Base-by-base conservation (phyloP, 768 basidiomycete genomes). In the Dictyophora rubrovolvata region DNA sequence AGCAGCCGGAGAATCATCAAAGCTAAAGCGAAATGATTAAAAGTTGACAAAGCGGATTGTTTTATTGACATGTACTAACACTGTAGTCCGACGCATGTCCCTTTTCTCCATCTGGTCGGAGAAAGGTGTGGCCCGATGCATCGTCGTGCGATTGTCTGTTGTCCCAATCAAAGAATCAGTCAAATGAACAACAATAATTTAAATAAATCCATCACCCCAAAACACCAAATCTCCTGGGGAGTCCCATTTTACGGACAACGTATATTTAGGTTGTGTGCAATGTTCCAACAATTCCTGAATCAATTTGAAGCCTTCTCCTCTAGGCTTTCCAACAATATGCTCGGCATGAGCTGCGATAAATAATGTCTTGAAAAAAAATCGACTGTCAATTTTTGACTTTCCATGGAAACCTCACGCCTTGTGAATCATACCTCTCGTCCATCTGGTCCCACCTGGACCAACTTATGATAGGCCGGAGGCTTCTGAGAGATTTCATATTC, bases 41-140 rank as follows among this genome's bases (percentile, higher is more conserved):
- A 51, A 22, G 2, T 14, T 22, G 3, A 51, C 2, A 5, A 33
- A 35, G 8, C 14, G 4, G 28, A 35, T 20, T 34, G 9, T 10
- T 10, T 20, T 23, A 21, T 22, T 16, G 2, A 51, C 3, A 42
- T 42, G 16, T 2, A 22, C 50, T 54, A 17, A 65, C 18, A 65
- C 64, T 14, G 63, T 65, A 21, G 64, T 65, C 20, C 64, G 48
- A n/a, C 64, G 54, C 64, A 65, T 65, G 48, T 65, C 64, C 22
- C 64, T 56, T 46, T 47, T 48, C 56, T 65, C 64, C 64, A 65
- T 65, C 53, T 65, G 64, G 60, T 65, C 64, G 18, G 28, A 37
- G 63, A 63, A 65, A 12, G 64, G 53, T 28, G 61, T 60, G 18
- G 59, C 64, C 16, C 58, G 23, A 48, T 64, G 63, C 63, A 65